Evolutionary conservation across 805 yeast genomes (phyloP).

Genomic region (Saturnispora dispora): DNA sequence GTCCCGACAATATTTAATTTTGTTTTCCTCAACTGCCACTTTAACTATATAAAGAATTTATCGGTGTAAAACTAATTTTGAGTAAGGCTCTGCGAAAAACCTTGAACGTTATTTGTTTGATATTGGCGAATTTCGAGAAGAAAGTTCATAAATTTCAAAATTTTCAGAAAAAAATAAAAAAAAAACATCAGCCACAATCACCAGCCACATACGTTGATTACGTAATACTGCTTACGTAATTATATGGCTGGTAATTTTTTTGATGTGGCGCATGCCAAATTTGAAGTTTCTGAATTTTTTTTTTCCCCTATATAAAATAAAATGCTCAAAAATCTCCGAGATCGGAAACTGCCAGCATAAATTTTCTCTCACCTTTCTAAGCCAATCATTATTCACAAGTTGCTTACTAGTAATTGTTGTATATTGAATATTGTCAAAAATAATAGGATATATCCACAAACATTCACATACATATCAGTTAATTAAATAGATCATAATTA

Average conservation of each 20-base stretch:
- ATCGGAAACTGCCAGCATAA: conserved; percentile 1
- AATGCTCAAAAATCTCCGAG: conserved; percentile 5
- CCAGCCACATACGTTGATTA: neutral
- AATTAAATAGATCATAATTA: neutral
- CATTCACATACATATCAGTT: too few relatives aligned
- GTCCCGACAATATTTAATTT: neutral
- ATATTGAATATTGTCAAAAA: neutral
- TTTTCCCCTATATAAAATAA: neutral
- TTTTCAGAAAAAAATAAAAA: neutral
- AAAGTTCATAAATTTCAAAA: neutral
- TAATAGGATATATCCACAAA: neutral
- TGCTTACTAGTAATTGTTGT: neutral
- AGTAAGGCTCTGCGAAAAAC: too few relatives aligned
- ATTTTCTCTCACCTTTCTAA: neutral
- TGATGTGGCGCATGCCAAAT: neutral
- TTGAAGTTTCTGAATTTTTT: neutral
- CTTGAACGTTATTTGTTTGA: neutral
- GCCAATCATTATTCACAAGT: neutral
- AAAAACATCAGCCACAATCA: neutral
- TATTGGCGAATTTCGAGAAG: neutral
- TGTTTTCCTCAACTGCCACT: neutral
- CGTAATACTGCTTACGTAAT: neutral
- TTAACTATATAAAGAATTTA: neutral
- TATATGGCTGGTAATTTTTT: neutral
- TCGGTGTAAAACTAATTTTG: neutral